Conservation (phyloP, 495 filamentous ascomycete genomes). For the Aspergillus egyptiacus region DNA sequence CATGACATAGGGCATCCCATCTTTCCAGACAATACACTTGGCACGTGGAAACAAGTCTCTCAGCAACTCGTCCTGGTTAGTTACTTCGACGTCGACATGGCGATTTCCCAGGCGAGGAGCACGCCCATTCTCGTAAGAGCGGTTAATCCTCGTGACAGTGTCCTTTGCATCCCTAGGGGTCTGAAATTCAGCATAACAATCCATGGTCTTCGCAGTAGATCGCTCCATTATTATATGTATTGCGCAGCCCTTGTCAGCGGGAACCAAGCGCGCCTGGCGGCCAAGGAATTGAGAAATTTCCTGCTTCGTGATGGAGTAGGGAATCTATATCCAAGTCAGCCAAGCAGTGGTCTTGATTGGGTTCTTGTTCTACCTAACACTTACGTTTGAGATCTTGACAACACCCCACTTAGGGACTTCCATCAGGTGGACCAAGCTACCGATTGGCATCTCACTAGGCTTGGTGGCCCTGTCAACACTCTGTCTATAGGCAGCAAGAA, state of each 20-base stretch:
- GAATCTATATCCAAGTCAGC: slow-evolving; percentile 49
- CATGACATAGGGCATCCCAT: slow-evolving; percentile 40
- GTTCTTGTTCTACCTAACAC: no score
- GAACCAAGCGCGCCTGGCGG: slow-evolving; percentile 53
- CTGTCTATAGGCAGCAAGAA: not conserved
- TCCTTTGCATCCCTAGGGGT: slow-evolving; percentile 48
- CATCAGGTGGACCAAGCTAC: slow-evolving; percentile 14
- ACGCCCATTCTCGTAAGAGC: slow-evolving; percentile 43
- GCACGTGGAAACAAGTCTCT: slow-evolving; percentile 63
- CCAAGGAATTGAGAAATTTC: slow-evolving; percentile 67
- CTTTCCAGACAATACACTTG: slow-evolving; percentile 56
- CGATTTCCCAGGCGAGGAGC: slow-evolving; percentile 57
- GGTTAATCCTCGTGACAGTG: slow-evolving; percentile 27
- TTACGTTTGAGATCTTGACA: slow-evolving; percentile 44
- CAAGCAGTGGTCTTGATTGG: not conserved
- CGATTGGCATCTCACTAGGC: slow-evolving; percentile 24
- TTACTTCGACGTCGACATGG: slow-evolving; percentile 55
- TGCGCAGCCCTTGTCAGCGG: slow-evolving; percentile 49
- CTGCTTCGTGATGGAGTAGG: slow-evolving; percentile 57
- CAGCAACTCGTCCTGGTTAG: slow-evolving; percentile 56
- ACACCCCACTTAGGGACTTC: slow-evolving; percentile 33
- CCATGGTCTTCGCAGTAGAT: slow-evolving; percentile 68
- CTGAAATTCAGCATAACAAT: slow-evolving; percentile 66
- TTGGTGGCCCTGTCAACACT: slow-evolving; percentile 7
- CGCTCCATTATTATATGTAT: slow-evolving; percentile 85